A percentile compares a stretch with the other conserved stretches of the same genome.
phyloP scores from a whole-genome alignment of 164 flowering plant genomes.

The Magnolia officinalis region DNA sequence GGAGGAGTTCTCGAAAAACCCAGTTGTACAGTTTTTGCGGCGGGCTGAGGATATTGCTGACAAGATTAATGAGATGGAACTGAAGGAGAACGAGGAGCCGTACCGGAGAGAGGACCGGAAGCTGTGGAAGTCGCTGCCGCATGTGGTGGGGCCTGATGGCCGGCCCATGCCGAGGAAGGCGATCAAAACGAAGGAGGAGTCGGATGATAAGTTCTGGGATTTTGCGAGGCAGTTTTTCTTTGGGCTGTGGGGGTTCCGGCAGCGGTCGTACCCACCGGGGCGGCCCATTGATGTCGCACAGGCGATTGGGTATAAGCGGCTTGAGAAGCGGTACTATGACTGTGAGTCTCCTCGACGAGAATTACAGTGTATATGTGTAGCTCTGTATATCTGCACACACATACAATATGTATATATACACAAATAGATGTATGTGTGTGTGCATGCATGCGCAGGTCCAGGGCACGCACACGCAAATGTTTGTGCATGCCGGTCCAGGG shows the following conservation, averaged over 20 bases:
- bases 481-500: no score
- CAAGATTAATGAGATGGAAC: slow-evolving; percentile 51
- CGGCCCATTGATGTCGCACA: slow-evolving; percentile 86
- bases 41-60: slow-evolving; percentile 56
- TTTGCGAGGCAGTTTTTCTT: slow-evolving; percentile 79
- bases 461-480: no score
- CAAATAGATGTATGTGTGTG: no score
- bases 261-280: slow-evolving; percentile 83
- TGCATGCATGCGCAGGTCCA: no score
- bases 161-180: slow-evolving; percentile 95
- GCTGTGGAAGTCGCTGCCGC: slow-evolving; percentile 67
- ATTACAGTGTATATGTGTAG: not conserved
- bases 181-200: slow-evolving; percentile 45
- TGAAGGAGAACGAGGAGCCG: slow-evolving; percentile 50
- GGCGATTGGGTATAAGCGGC: slow-evolving; percentile 84
- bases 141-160: slow-evolving; percentile 77
- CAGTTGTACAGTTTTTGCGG: slow-evolving; percentile 49
- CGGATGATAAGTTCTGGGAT: slow-evolving; percentile 91
- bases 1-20: slow-evolving; percentile 44
- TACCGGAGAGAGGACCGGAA: slow-evolving; percentile 55
- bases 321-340: slow-evolving; percentile 86
- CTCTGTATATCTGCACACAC: no score
- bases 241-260: slow-evolving; percentile 90
- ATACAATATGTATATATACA: no score
- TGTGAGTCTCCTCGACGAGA: slow-evolving; percentile 50